Evolutionary conservation across 2,329 filamentous ascomycete species (phyloP).

Genomic region (Thermothelomyces thermophilus): DNA sequence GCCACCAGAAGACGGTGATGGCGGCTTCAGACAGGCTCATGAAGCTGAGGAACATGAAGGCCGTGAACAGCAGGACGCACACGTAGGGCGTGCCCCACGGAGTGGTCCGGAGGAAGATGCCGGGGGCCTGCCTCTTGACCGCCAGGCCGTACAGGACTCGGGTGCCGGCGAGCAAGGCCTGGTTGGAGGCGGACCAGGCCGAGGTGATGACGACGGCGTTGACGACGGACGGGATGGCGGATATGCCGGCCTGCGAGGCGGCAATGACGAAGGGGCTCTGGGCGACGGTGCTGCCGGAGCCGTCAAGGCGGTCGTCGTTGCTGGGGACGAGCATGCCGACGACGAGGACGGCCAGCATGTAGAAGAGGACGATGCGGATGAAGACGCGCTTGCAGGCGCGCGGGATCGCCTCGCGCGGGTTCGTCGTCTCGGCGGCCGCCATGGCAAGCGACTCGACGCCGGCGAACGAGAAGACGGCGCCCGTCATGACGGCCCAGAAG

Average conservation of each 20-base stretch:
- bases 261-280: slow-evolving; percentile 14
- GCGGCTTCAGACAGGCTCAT: slow-evolving; percentile 51
- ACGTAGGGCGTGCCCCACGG: slow-evolving; percentile 50
- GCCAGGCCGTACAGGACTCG: slow-evolving; percentile 55
- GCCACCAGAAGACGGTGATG: slow-evolving; percentile 59
- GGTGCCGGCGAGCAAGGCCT: slow-evolving; percentile 54
- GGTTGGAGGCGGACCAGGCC: slow-evolving; percentile 63
- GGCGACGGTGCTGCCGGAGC: slow-evolving; percentile 7
- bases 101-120: slow-evolving; percentile 47
- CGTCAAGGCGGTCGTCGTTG: slow-evolving; percentile 8
- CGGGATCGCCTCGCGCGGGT: slow-evolving; percentile 54
- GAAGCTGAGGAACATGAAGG: slow-evolving; percentile 52
- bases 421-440: slow-evolving; percentile 51
- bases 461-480: slow-evolving; percentile 50
- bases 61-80: slow-evolving; percentile 46
- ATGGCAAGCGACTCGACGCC: slow-evolving; percentile 52
- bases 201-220: slow-evolving; percentile 72
- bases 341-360: slow-evolving; percentile 48
- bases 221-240: slow-evolving; percentile 62
- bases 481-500: slow-evolving; percentile 32
- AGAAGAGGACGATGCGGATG: slow-evolving; percentile 24
- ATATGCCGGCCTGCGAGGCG: slow-evolving; percentile 55
- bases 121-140: slow-evolving; percentile 51
- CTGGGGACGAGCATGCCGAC: slow-evolving; percentile 42
- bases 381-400: slow-evolving; percentile 58